A percentile compares a stretch with the other conserved stretches of the same genome.
phyloP scores from a whole-genome alignment of 495 filamentous ascomycete species.

The Talaromyces liani region DNA sequence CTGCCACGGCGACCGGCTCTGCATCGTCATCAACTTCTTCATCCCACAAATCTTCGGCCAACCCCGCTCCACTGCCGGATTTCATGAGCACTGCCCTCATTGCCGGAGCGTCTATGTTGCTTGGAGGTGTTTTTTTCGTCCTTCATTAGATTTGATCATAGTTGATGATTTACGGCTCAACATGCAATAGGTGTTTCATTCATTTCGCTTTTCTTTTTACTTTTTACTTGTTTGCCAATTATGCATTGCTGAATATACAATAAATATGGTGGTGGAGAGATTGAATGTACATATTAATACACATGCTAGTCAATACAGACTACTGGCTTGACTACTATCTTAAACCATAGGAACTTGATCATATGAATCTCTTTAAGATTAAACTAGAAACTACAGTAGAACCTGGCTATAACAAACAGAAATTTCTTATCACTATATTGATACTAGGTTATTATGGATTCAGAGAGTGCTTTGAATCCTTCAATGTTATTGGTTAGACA shows the following conservation, averaged over 20 bases:
- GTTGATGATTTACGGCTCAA: not conserved
- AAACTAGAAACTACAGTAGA: too few species aligned
- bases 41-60: not conserved
- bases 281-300: constrained; percentile 1
- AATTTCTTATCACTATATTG: too few species aligned
- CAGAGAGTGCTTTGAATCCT: too few species aligned
- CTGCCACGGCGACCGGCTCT: not conserved
- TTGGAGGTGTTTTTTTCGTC: not conserved
- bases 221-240: not conserved
- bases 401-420: too few species aligned
- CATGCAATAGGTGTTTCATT: not conserved
- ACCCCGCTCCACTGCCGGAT: not conserved
- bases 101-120: not conserved
- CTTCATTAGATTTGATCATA: not conserved
- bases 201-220: not conserved
- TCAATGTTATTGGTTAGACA: too few species aligned
- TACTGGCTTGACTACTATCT: not conserved
- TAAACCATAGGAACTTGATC: not conserved
- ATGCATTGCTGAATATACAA: not conserved
- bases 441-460: too few species aligned
- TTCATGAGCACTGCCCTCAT: not conserved
- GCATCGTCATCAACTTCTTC: not conserved
- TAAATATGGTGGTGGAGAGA: not conserved
- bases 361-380: too few species aligned
- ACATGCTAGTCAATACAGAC: not conserved